Evolutionary conservation across 169 alveolate species (phyloP).

Genomic region (Fabrea salina): DNA sequence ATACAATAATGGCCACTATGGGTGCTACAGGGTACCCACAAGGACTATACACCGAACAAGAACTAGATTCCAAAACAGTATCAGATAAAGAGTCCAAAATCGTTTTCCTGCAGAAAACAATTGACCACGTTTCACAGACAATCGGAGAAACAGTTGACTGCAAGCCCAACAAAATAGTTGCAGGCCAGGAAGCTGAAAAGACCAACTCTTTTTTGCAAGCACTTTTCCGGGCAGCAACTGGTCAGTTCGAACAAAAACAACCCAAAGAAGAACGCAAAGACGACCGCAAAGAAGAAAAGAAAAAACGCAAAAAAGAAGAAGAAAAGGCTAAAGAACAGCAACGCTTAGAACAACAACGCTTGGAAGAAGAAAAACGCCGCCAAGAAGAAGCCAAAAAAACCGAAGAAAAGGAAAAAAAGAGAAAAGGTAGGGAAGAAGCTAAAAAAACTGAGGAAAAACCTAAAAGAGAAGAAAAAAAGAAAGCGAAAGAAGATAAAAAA

Average conservation of each 20-base stretch:
- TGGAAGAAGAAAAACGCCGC: neutral
- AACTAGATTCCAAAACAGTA: slow-evolving; percentile 59
- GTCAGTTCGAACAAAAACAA: slow-evolving; percentile 58
- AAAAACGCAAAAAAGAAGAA: slow-evolving; percentile 24
- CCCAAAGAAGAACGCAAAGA: slow-evolving; percentile 35
- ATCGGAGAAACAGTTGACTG: slow-evolving; percentile 63
- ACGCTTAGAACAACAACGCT: neutral
- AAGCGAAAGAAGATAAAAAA: neutral
- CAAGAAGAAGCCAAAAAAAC: slow-evolving; percentile 11
- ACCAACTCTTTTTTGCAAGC: slow-evolving; percentile 64
- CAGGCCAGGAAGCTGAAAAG: slow-evolving; percentile 72
- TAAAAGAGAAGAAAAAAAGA: neutral
- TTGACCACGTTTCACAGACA: slow-evolving; percentile 54
- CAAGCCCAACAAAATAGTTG: slow-evolving; percentile 62
- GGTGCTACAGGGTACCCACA: slow-evolving; percentile 68
- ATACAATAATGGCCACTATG: slow-evolving; percentile 65
- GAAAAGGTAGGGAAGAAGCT: neutral
- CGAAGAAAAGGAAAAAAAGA: neutral
- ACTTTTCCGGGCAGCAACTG: slow-evolving; percentile 64
- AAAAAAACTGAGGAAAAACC: neutral
- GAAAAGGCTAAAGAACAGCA: slow-evolving; percentile 18
- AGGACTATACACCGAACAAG: slow-evolving; percentile 63
- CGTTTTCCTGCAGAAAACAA: slow-evolving; percentile 57
- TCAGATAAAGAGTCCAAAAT: slow-evolving; percentile 64
- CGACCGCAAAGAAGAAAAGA: slow-evolving; percentile 29